Conservation (phyloP, 2,329 filamentous ascomycete species). For the Calonectria pteridis region DNA sequence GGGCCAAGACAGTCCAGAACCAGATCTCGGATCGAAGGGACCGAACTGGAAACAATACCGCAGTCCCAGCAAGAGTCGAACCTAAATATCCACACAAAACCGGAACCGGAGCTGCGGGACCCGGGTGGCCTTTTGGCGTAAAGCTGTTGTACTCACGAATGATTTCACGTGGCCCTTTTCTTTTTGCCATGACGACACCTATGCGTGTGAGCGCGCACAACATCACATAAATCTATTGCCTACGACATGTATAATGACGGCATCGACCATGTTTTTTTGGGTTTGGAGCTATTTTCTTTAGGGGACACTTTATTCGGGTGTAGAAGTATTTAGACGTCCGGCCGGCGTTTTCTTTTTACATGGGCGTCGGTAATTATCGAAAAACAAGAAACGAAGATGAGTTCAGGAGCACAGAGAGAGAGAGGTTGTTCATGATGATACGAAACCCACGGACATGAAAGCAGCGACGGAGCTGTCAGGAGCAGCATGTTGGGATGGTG, state of each 20-base stretch:
- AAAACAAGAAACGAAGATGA: constrained; percentile 6
- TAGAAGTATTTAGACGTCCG: constrained; percentile 31
- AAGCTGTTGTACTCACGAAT: constrained; percentile 8
- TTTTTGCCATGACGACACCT: constrained; percentile 28
- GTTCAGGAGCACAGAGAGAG: neutral
- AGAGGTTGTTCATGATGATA: constrained; percentile 17
- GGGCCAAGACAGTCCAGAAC: constrained; percentile 53
- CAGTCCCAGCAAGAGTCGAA: constrained; percentile 54
- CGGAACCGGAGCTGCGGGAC: constrained; percentile 53
- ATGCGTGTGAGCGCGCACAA: neutral
- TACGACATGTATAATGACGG: constrained; percentile 36
- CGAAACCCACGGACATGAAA: neutral
- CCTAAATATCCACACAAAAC: constrained; percentile 47
- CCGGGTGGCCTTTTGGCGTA: constrained; percentile 55
- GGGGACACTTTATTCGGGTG: constrained; percentile 17
- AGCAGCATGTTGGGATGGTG: neutral
- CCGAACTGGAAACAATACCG: constrained; percentile 61
- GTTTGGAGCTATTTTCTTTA: constrained; percentile 9
- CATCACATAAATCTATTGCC: constrained; percentile 16
- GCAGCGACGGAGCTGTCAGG: neutral
- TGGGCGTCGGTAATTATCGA: constrained; percentile 17
- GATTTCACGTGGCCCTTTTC: neutral
- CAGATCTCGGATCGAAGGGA: constrained; percentile 50
- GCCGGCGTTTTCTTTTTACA: constrained; percentile 29
- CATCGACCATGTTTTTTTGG: constrained; percentile 25